Evolutionary conservation across 495 filamentous ascomycete genomes (phyloP), one percentile per base, ranked within the genome.

Genomic region (Penicillium fimorum): DNA sequence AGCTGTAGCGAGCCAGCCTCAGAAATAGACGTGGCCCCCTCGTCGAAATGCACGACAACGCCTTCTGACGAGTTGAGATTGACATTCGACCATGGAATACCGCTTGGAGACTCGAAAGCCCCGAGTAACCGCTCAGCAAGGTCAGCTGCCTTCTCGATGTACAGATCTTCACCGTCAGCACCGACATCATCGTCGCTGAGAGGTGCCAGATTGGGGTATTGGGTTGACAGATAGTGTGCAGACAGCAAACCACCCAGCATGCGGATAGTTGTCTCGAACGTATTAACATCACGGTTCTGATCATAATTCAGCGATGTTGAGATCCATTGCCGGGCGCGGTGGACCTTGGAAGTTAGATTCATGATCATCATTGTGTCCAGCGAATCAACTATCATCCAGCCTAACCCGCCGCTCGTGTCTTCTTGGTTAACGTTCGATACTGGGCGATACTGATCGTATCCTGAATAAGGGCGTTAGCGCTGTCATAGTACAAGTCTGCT

Each of bases 301-400:
- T 96, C 84, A 69, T 95, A 97, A 15, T 83, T 84, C 52, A 97
- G 75, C 2, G 82, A 83, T 11, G 83, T 86, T n/a, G 89, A 78
- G 46, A 99, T 86, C 94, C 94, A 99, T 61, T 96, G 82, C 32
- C 92, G 82, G 40, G 94, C 92, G 65, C 94, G 87, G 25, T 84
- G 80, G 27, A 99, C 82, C 55, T 91, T 83, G 20, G 83, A 90
- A 11, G 94, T 97, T 44, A 96, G 77, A 65, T 99, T 99, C 94
- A 99, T 99, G 51, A 99, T 74, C 77, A 99, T 97, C 79, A 97
- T 76, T 15, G 94, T 97, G 69, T 99, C 94, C 44, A 99, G 76
- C 44, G 92, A 84, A 74, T 99, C 95, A 30, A 99, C 87, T 48
- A 99, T 97, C 57, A 97, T 97, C 95, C 95, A 99, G 7, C 94